Evolutionary conservation across 2,329 filamentous ascomycete genomes (phyloP), one percentile per base, ranked within the genome.

Genomic region (Ilyonectria sp.): DNA sequence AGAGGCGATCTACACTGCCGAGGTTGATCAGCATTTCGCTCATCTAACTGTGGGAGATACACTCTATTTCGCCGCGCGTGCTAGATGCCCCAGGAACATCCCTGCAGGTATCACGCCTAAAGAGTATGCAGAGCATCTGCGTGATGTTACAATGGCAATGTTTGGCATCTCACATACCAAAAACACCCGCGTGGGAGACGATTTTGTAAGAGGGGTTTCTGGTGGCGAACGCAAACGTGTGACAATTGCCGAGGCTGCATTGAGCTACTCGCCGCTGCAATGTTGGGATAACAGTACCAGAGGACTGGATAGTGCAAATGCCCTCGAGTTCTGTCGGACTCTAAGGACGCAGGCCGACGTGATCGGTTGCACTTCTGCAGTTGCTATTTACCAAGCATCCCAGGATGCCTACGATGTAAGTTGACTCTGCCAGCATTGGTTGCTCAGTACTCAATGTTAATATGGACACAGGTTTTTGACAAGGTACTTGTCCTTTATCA

Each of bases 1-100:
- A 65, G 93, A 95, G 80, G 92, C 91, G 63, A 94, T 95, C 78
- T 95, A 94, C 81, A 94, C 91, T 0, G 92, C 92, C 63, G 93
- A 94, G 79, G 91, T 92, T 40, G 93, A 95, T 76, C 90, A 91
- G 6, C 92, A 94, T 79, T 94, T 94, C 74, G 91, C 92, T 10
- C 87, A 90, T 80, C 82, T 94, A 72, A 90, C 87, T 6, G 92
- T 94, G 19, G 92, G 91, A 62, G 90, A 94, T 72, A 94, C 92
- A 0, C 83, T 94, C 21, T 89, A 88, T 60, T 94, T 94, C 69
- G 92, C 92, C 17, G 91, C 92, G 7, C 84, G 87, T 29, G 91
- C 92, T 5, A 86, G 90, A 58, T 86, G 89, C 35, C 90, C 91
- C 1, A 86, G 86, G 43, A 76, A 85, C 31, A 83, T 90, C 4